Percentiles rank a stretch among this genome's conserved stretches.
Conservation (phyloP, 495 filamentous ascomycete genomes). For the Corynascus novoguineensis region DNA sequence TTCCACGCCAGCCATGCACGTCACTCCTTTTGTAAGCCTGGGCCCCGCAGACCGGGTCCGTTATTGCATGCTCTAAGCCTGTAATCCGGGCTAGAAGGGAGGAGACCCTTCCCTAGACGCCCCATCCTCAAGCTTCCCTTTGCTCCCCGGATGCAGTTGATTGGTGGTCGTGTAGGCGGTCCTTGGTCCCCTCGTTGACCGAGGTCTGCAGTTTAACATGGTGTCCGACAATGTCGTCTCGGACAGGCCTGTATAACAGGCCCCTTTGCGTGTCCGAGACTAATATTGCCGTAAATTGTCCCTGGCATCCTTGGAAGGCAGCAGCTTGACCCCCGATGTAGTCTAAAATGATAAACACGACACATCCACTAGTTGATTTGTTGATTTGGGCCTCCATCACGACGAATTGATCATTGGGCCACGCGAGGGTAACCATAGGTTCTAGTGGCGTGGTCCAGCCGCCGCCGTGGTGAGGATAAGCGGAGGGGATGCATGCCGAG, state of each 20-base stretch:
- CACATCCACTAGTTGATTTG: conserved; percentile 8
- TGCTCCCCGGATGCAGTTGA: not conserved
- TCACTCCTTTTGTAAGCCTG: not conserved
- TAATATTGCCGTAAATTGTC: conserved; percentile 27
- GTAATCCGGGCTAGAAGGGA: conserved; percentile 1
- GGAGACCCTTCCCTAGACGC: conserved; percentile 2
- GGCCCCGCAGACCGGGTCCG: conserved; percentile 10
- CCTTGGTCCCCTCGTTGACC: not conserved
- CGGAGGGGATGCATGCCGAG: conserved; percentile 10
- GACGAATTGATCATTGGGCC: not conserved
- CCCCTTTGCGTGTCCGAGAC: not conserved
- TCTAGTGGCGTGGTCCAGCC: conserved; percentile 24
- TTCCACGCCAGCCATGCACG: conserved; percentile 7
- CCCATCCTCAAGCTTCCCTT: conserved; percentile 13
- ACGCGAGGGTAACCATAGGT: conserved; percentile 12
- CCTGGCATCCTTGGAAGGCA: conserved; percentile 23
- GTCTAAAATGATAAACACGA: conserved; percentile 9
- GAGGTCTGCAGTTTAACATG: not conserved
- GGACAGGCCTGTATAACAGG: conserved; percentile 7
- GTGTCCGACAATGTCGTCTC: not conserved
- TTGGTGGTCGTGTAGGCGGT: not conserved
- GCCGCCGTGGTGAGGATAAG: conserved; percentile 19
- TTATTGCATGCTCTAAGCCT: conserved; percentile 23
- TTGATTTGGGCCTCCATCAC: conserved; percentile 1
- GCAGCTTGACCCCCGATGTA: conserved; percentile 17